A percentile compares a stretch with the other conserved stretches of the same genome.
Conservation (phyloP, 768 basidiomycete species). For the Lentinula raphanica region DNA sequence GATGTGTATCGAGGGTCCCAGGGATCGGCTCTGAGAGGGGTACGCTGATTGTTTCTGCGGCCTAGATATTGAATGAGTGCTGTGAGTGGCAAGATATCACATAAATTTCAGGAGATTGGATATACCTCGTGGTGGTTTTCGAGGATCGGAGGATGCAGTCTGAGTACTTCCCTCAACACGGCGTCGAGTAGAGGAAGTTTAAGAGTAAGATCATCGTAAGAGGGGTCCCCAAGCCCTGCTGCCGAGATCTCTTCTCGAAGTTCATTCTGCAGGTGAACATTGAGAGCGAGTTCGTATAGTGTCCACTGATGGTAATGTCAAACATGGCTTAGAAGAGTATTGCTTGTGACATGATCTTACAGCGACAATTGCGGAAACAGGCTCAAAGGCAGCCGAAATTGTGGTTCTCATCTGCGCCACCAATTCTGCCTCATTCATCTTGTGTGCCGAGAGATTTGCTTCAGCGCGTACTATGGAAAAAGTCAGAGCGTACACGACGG, state of each 20-base stretch:
- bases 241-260: conserved; percentile 51
- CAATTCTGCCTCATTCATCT: conserved; percentile 44
- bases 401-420: conserved; percentile 59
- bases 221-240: conserved; percentile 33
- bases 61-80: conserved; percentile 32
- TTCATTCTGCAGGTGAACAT: conserved; percentile 46
- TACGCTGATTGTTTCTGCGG: conserved; percentile 44
- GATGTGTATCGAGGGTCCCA: conserved; percentile 34
- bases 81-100: conserved; percentile 8
- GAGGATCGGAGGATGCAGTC: conserved; percentile 55
- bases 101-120: neutral
- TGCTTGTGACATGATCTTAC: conserved; percentile 16
- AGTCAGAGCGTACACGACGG: neutral
- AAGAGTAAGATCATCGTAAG: conserved; percentile 46
- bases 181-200: conserved; percentile 54
- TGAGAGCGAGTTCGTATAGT: conserved; percentile 53
- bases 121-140: conserved; percentile 62
- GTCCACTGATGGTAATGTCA: conserved; percentile 45
- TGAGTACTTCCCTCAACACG: conserved; percentile 55
- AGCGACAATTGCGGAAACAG: conserved; percentile 30
- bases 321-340: neutral
- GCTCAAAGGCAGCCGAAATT: conserved; percentile 51
- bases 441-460: conserved; percentile 29
- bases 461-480: conserved; percentile 35
- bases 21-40: conserved; percentile 50